Conservation (phyloP, 176 grass and related monocot species). For the Luzula sylvatica region DNA sequence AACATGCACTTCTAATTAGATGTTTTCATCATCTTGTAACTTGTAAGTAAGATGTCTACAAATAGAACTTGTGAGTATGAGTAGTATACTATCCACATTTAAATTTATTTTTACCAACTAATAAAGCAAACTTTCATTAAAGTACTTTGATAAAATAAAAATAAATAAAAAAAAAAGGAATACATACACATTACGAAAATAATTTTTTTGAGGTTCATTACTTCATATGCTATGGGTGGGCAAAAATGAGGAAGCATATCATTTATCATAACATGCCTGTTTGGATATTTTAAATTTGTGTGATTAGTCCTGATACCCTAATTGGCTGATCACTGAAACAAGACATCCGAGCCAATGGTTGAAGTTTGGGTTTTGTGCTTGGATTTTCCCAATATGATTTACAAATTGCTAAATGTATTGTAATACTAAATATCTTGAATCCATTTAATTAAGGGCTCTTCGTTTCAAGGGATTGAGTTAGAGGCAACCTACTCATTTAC, state of each 20-base stretch:
- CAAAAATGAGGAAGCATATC: neutral
- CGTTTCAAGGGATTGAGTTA: slow-evolving; percentile 1
- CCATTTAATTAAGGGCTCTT: neutral
- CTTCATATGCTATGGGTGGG: neutral
- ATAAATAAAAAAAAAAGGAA: too few relatives aligned
- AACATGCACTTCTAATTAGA: neutral
- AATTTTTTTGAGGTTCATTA: too few relatives aligned
- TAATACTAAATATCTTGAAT: slow-evolving; percentile 2
- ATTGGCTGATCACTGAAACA: slow-evolving; percentile 21
- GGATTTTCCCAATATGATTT: slow-evolving; percentile 7
- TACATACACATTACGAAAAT: too few relatives aligned
- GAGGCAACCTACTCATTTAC: neutral
- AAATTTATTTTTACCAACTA: too few relatives aligned
- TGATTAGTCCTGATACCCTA: slow-evolving; percentile 13
- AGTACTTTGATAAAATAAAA: too few relatives aligned
- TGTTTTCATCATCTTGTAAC: too few relatives aligned
- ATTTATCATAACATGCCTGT: neutral
- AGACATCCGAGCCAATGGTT: slow-evolving; percentile 19
- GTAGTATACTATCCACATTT: too few relatives aligned
- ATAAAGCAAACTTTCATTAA: too few relatives aligned
- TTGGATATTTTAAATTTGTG: slow-evolving; percentile 12
- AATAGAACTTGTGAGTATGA: too few relatives aligned
- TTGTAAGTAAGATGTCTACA: too few relatives aligned
- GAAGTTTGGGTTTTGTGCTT: slow-evolving; percentile 10
- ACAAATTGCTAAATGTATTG: neutral